A percentile compares a stretch with the other conserved stretches of the same genome.
phyloP scores from a whole-genome alignment of 2,329 filamentous ascomycete genomes.

The Monosporascus cannonballus region DNA sequence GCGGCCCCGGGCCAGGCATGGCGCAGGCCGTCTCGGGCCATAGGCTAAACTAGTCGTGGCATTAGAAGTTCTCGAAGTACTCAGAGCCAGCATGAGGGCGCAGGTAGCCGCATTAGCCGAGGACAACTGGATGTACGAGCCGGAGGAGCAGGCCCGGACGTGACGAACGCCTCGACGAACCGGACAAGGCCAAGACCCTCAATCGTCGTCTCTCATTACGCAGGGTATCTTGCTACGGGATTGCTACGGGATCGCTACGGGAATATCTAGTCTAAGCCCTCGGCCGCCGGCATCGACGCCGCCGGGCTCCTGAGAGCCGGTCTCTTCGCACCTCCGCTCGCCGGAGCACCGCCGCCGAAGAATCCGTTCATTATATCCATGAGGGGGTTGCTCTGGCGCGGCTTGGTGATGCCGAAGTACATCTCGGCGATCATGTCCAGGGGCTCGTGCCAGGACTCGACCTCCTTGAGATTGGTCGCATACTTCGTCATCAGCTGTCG shows the following conservation, averaged over 20 bases:
- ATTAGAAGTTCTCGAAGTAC: constrained; percentile 60
- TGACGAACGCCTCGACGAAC: constrained; percentile 20
- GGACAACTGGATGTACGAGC: constrained; percentile 89
- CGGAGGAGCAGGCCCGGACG: constrained; percentile 47
- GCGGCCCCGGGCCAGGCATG: background rate
- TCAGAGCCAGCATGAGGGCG: constrained; percentile 62
- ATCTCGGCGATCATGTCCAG: constrained; percentile 87
- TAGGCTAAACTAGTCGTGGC: constrained; percentile 6
- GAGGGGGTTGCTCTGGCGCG: constrained; percentile 83
- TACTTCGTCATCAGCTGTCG: constrained; percentile 80
- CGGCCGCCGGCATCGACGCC: constrained; percentile 47
- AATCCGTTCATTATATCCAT: constrained; percentile 98
- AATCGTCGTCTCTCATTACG: background rate
- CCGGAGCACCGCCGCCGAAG: constrained; percentile 65
- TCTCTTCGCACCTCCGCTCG: constrained; percentile 26
- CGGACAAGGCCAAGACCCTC: too few relatives aligned
- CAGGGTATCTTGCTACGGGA: background rate
- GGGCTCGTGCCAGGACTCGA: constrained; percentile 71
- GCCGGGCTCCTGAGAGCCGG: constrained; percentile 39
- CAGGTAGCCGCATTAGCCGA: constrained; percentile 71
- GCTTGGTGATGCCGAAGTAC: constrained; percentile 90
- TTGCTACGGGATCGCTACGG: background rate
- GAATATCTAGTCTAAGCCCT: constrained; percentile 51
- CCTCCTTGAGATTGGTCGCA: constrained; percentile 68
- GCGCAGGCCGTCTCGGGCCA: background rate